A percentile compares a stretch with the other conserved stretches of the same genome.
Evolutionary conservation across 1,139 yeast species (phyloP).

Genomic region (Diutina ranongensis): DNA sequence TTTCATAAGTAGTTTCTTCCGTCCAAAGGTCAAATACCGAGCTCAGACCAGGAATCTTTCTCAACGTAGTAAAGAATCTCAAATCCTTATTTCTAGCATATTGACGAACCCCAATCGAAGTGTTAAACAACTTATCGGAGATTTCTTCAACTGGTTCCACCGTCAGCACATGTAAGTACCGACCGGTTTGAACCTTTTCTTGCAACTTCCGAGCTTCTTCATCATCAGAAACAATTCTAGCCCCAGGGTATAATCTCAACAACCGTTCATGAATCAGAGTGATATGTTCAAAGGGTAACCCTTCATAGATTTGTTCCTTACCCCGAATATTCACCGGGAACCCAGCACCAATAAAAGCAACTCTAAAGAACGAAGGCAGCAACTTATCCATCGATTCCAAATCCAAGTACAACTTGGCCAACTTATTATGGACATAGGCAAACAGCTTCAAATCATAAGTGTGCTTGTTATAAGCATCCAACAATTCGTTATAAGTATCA

Average conservation of each 20-base stretch:
- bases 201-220: slow-evolving; percentile 43
- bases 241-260: slow-evolving; percentile 71
- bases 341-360: slow-evolving; percentile 74
- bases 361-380: slow-evolving; percentile 71
- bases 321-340: slow-evolving; percentile 72
- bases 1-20: slow-evolving; percentile 73
- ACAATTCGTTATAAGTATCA: slow-evolving; percentile 64
- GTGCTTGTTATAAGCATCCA: slow-evolving; percentile 61
- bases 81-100: slow-evolving; percentile 65
- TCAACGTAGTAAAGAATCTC: slow-evolving; percentile 55
- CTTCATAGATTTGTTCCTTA: slow-evolving; percentile 73
- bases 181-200: slow-evolving; percentile 51
- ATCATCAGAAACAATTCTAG: slow-evolving; percentile 59
- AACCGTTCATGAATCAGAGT: slow-evolving; percentile 74
- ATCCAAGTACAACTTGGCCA: slow-evolving; percentile 57
- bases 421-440: slow-evolving; percentile 58
- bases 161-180: slow-evolving; percentile 59
- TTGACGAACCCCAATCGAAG: slow-evolving; percentile 50
- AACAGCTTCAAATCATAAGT: slow-evolving; percentile 72
- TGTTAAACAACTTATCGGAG: slow-evolving; percentile 33
- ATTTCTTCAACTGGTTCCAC: slow-evolving; percentile 60
- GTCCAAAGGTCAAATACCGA: slow-evolving; percentile 78
- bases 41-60: slow-evolving; percentile 66
- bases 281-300: slow-evolving; percentile 79
- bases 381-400: slow-evolving; percentile 64